Conservation (phyloP, 805 yeast genomes). For the Candida nemodendra region DNA sequence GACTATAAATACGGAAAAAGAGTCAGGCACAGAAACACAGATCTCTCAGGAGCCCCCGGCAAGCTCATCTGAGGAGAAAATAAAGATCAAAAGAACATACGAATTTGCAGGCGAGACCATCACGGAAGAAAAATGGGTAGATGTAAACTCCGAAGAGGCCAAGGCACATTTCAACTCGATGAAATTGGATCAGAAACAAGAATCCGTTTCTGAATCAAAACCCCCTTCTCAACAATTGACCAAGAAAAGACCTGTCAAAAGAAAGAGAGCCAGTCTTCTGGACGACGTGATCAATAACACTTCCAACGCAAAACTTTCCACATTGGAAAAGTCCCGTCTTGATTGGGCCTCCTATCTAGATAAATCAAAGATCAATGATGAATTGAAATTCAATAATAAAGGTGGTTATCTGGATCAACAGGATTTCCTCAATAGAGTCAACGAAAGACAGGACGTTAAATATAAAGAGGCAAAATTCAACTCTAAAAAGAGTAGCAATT, state of each 20-base stretch:
- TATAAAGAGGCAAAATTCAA: conserved; percentile 40
- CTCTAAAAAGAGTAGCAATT: conserved; percentile 3
- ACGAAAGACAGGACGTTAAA: conserved; percentile 51
- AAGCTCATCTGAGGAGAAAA: conserved; percentile 27
- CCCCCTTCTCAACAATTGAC: conserved; percentile 1
- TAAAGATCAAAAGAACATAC: conserved; percentile 73
- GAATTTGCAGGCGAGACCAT: conserved; percentile 87
- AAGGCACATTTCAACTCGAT: conserved; percentile 69
- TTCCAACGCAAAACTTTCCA: conserved; percentile 77
- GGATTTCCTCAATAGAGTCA: conserved; percentile 80
- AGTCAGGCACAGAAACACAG: background rate
- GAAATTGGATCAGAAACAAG: conserved; percentile 14
- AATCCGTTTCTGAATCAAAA: conserved; percentile 1
- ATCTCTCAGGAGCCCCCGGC: background rate
- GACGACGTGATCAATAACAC: conserved; percentile 72
- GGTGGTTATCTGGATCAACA: conserved; percentile 91
- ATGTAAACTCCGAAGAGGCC: conserved; percentile 79
- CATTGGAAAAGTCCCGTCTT: conserved; percentile 86
- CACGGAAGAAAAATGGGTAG: conserved; percentile 77
- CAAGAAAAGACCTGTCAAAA: conserved; percentile 38
- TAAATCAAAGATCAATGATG: conserved; percentile 78
- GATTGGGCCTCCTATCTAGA: conserved; percentile 97
- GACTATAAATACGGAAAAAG: too few relatives aligned
- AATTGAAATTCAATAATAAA: conserved; percentile 74
- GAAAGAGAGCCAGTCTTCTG: conserved; percentile 71